Evolutionary conservation across 495 filamentous ascomycete species (phyloP), one percentile per base, ranked within the genome.

Genomic region (Amphirosellinia nigrospora): DNA sequence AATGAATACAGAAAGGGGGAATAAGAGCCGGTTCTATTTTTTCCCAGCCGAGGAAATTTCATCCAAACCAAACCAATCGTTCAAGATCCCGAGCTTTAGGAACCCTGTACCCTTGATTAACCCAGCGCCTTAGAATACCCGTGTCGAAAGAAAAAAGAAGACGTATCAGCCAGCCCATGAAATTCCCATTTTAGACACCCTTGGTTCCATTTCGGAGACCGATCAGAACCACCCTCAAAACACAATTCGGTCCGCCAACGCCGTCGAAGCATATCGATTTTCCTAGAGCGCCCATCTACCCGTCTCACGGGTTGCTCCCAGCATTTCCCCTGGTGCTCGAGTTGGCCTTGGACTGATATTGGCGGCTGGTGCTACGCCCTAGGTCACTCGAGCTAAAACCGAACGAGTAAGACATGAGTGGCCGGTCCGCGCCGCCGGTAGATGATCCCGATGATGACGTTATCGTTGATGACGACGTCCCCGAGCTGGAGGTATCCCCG

Each of bases 371-470:
- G 64, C 16, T 38, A 8, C 38, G 26, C 19, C 28, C 8, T 3
- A 52, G 41, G 4, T 68, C 66, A 3, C 11, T 36, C 43, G 55
- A 30, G 2, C 41, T 52, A 34, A 68, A 61, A 6, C 30, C 10
- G 21, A 3, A 2, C 32, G 66, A 68, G 66, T 68, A 68, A 11
- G 36, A 43, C 66, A 68, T 68, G 11, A 68, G 43, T 2, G 66
- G 66, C 0, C 43, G 28, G 4, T 4, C 19, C 7, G 55, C 6
- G 21, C 43, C 32, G 21, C 41, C 41, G 10, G 38, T 23, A 28
- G n/a, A 38, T 41, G 52, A 38, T 43, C 21, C 56, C 32, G 52
- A 19, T 55, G 52, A 30, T 36, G 55, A n/a, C 7, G n/a, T n/a
- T n/a, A n/a, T n/a, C n/a, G n/a, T n/a, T n/a, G 36, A 23, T 5